Base-by-base conservation (phyloP, 1,139 yeast species). In the Pneumocystis sp. region DNA sequence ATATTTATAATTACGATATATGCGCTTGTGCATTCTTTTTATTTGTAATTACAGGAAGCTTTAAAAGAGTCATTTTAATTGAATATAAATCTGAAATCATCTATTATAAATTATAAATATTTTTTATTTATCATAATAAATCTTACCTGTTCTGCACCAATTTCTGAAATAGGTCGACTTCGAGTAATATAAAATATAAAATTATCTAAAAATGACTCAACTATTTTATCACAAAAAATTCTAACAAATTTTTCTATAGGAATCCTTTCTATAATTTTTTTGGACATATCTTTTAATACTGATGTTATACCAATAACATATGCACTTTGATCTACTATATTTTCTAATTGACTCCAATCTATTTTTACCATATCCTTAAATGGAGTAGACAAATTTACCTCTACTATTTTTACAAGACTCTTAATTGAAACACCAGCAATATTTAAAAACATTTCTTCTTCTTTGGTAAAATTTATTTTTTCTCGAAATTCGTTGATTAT, bases 291-390 rank as follows among this genome's bases (percentile, higher is more conserved):
- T 59, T 69, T 65, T 37, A 70, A 64, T 34, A 64, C 64, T 31
- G 65, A 66, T 35, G 66, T 56, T 17, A 70, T 64, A 44, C 67
- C 66, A 35, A 66, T 61, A 1, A 71, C 71, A 61, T 68, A 70
- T 29, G 65, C 65, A 62, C 95, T 87, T 67, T 86, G 85, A 68
- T 85, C 93, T 40, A 83, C 85, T 2, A 86, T 87, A 29, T 81
- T 79, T 50, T 81, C 83, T 68, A 85, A 76, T 62, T 80, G 79
- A 35, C 80, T 77, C 96, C 97, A 90, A 73, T 88, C 87, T 44
- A 83, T 81, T 72, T 89, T 90, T 40, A 82, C 81, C 80, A 93
- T 86, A 72, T 89, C 96, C 68, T 95, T 80, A 96, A 96, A 90
- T 8, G 87, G 81, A 67, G 84, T 82, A 50, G 83, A 85, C 64